Base-by-base conservation (phyloP, 1,139 yeast genomes). In the Candida gigantensis region DNA sequence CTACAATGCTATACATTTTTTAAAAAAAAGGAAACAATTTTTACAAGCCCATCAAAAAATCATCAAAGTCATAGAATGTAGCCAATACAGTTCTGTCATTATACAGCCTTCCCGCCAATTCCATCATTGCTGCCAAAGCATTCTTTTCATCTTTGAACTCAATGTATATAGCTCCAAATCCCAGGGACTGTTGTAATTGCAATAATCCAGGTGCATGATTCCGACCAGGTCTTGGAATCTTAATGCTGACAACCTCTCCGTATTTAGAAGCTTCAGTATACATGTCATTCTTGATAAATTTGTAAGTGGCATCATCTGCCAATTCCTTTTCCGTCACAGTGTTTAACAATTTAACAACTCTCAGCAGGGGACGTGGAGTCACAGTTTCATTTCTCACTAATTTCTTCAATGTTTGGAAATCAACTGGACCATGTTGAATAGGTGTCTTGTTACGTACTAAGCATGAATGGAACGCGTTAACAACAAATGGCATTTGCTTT, bases 101-200 rank as follows among this genome's bases (percentile, higher is more conserved):
- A 53, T 82, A 89, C 44, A 62, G 63, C 32, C 83, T 61, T 1
- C 96, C 96, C 4, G 86, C 79, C 16, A 87, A 51, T n/a, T 72
- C 75, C 52, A 72, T 57, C 34, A 82, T 68, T 1, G 94, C 94
- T 15, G 62, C 58, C 18, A 66, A 58, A 3, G 95, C 85, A 6
- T 63, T 60, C 2, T 72, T 72, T 4, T 67, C 62, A 12, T 68
- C 65, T 2, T 67, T 72, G 57, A 83, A 88, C 56, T 83, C 81
- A 26, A 86, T 77, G 54, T 71, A 88, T 0, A 86, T 71, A 47
- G 78, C 82, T 0, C 96, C 96, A 27, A 83, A 74, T 3, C 87
- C 88, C 1, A 80, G 75, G 26, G 68, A 67, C 12, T 9, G 24
- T 13, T 63, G 52, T 49, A 72, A 59, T 55, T 78, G 70, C 45